Evolutionary conservation across 108 stramenopile genomes (phyloP).

Genomic region (Nitzschia inconspicua): DNA sequence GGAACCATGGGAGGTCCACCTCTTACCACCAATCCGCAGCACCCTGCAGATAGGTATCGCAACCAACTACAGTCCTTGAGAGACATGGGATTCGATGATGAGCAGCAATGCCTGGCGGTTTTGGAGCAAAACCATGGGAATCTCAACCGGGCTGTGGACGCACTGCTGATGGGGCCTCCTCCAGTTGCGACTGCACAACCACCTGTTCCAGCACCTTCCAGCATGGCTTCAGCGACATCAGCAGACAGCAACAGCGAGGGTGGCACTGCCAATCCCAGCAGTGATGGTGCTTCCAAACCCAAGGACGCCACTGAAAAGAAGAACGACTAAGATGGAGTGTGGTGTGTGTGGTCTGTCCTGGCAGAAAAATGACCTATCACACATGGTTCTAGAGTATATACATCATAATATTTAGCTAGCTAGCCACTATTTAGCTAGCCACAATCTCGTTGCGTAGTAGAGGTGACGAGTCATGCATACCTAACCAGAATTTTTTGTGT

Average conservation of each 20-base stretch:
- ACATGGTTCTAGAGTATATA: no score
- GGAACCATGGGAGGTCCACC: constrained; percentile 5
- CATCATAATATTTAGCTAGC: no score
- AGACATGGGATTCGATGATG: constrained; percentile 91
- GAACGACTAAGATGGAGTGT: no score
- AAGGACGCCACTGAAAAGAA: no score
- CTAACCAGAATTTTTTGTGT: no score
- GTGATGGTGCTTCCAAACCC: no score
- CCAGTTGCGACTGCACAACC: neutral
- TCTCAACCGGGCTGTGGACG: constrained; percentile 83
- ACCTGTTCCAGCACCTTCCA: constrained; percentile 4
- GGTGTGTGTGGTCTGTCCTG: no score
- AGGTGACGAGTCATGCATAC: no score
- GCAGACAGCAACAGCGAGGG: neutral
- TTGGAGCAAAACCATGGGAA: constrained; percentile 75
- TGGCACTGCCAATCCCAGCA: no score
- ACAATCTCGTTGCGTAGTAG: no score
- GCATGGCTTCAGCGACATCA: neutral
- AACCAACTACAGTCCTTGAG: constrained; percentile 64
- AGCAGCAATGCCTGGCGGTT: constrained; percentile 63
- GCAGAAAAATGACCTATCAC: no score
- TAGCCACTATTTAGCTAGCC: no score
- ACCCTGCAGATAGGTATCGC: constrained; percentile 67
- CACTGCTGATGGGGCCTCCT: constrained; percentile 46
- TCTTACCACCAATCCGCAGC: constrained; percentile 23